These are phyloP conservation scores for Alternaria sp. DNA, from an alignment of 2,329 filamentous ascomycete genomes.

Conservation along the genomic window DNA sequence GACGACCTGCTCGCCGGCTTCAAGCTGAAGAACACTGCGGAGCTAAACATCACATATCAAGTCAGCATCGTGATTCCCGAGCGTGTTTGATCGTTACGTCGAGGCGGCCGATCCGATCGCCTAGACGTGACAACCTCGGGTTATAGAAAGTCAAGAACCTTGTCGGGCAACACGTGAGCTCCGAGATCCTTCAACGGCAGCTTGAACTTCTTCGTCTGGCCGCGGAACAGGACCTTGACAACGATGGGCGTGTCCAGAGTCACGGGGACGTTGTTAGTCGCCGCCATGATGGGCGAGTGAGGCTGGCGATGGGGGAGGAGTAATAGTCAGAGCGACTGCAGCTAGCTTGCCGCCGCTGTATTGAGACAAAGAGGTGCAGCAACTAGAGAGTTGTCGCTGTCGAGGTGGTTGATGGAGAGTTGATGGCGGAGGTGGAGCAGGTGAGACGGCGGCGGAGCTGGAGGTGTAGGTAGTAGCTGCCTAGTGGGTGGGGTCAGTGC, in stretches of 20 bases:
- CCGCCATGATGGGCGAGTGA: conserved; percentile 45
- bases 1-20: conserved; percentile 65
- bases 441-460: conserved; percentile 19
- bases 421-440: conserved; percentile 20
- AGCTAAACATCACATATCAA: conserved; percentile 49
- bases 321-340: conserved; percentile 14
- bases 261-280: conserved; percentile 53
- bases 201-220: conserved; percentile 82
- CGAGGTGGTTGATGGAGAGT: conserved; percentile 10
- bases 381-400: conserved; percentile 3
- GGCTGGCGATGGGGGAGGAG: conserved; percentile 38
- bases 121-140: not conserved
- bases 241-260: conserved; percentile 77
- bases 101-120: not conserved
- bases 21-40: conserved; percentile 70
- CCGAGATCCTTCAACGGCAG: conserved; percentile 85
- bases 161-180: conserved; percentile 74
- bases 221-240: conserved; percentile 82
- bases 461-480: conserved; percentile 24
- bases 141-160: conserved; percentile 66
- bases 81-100: not conserved
- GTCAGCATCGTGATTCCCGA: conserved; percentile 20
- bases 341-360: conserved; percentile 6
- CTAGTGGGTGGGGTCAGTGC: conserved; percentile 23
- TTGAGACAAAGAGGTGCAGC: conserved; percentile 6